Conservation (phyloP, 1,139 yeast species). For the Saccharomyces pastorianus region DNA sequence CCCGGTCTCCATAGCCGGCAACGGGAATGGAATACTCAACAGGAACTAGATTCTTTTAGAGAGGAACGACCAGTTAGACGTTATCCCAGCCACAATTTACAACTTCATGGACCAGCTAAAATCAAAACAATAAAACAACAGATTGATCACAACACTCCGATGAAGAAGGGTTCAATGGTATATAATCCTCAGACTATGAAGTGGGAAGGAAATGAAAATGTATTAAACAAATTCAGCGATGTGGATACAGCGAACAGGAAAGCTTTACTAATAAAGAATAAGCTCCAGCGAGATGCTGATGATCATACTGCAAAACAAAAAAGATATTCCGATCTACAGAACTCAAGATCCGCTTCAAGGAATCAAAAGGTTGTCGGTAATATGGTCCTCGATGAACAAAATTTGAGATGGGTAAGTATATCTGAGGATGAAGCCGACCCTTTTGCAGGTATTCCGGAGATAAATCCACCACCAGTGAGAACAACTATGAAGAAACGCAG, state of each 20-base stretch:
- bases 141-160: slow-evolving; percentile 30
- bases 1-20: slow-evolving; percentile 25
- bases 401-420: slow-evolving; percentile 42
- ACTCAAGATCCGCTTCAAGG: slow-evolving; percentile 1
- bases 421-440: slow-evolving; percentile 36
- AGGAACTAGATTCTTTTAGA: slow-evolving; percentile 21
- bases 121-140: slow-evolving; percentile 30
- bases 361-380: slow-evolving; percentile 34
- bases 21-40: slow-evolving; percentile 14
- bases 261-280: slow-evolving; percentile 20
- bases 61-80: slow-evolving; percentile 10
- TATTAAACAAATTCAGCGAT: slow-evolving; percentile 39
- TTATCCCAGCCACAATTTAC: background rate
- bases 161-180: slow-evolving; percentile 37
- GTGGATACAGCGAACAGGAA: slow-evolving; percentile 20
- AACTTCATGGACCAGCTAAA: slow-evolving; percentile 15
- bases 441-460: slow-evolving; percentile 24
- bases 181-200: slow-evolving; percentile 43
- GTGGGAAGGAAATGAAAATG: slow-evolving; percentile 59
- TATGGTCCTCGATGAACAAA: slow-evolving; percentile 51
- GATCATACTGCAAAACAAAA: no score
- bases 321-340: background rate
- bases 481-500: slow-evolving; percentile 6
- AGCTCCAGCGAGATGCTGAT: slow-evolving; percentile 2
- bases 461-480: slow-evolving; percentile 7